phyloP scores from a whole-genome alignment of 2,329 filamentous ascomycete genomes.

The Cladosporium colombiae region DNA sequence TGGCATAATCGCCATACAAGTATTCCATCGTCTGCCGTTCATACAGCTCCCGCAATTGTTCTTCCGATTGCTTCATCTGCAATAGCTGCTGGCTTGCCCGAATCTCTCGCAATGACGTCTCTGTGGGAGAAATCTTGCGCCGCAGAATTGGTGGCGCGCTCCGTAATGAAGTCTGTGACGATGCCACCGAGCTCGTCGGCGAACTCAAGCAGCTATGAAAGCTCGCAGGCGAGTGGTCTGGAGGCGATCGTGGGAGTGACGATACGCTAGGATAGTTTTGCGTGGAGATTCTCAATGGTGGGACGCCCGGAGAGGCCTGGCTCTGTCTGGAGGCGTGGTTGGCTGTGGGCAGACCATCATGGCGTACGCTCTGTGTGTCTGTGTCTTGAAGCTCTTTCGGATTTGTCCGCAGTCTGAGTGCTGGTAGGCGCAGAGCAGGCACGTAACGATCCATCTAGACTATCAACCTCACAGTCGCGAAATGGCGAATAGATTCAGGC shows the following conservation, averaged over 20 bases:
- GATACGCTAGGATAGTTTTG: not conserved
- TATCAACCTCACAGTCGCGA: not conserved
- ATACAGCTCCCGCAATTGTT: constrained; percentile 12
- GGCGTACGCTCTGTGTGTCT: not conserved
- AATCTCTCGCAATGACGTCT: constrained; percentile 18
- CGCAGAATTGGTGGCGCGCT: constrained; percentile 15
- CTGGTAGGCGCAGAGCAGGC: constrained; percentile 4
- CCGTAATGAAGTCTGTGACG: not conserved
- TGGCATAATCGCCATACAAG: constrained; percentile 10
- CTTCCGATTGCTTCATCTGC: constrained; percentile 15
- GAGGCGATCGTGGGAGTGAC: not conserved
- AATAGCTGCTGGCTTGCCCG: constrained; percentile 12
- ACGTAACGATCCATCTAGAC: not conserved
- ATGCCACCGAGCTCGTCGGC: constrained; percentile 1
- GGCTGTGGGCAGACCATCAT: not conserved
- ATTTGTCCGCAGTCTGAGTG: constrained; percentile 3
- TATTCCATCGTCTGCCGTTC: constrained; percentile 22
- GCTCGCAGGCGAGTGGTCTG: not conserved
- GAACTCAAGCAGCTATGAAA: not conserved
- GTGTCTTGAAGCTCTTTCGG: not conserved
- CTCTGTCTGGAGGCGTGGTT: not conserved
- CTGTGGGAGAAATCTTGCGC: constrained; percentile 18
- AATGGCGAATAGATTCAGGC: not conserved
- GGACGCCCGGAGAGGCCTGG: not conserved
- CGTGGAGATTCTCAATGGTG: not conserved